Percentiles rank a stretch among this genome's conserved stretches.
Conservation (phyloP, 768 basidiomycete genomes). For the Panaeolus papilionaceus region DNA sequence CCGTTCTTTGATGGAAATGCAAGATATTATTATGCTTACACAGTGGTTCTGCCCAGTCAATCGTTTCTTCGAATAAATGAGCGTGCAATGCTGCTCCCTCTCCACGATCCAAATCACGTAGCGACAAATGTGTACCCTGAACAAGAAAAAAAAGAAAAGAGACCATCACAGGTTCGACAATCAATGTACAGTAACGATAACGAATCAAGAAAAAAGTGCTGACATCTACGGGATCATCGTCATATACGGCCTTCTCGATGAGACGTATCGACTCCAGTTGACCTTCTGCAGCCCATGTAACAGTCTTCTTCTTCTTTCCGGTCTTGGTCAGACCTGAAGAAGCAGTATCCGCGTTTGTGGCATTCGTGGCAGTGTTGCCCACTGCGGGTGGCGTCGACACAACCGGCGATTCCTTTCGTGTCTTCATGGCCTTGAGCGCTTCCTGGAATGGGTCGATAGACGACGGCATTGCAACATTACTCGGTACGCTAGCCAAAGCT, state of each 20-base stretch:
- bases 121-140: conserved; percentile 75
- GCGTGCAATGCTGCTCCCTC: conserved; percentile 87
- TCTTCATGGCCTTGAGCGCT: conserved; percentile 78
- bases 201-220: conserved; percentile 55
- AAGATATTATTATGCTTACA: conserved; percentile 58
- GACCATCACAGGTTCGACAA: conserved; percentile 35
- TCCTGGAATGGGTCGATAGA: conserved; percentile 85
- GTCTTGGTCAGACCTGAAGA: conserved; percentile 41
- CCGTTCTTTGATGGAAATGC: conserved; percentile 24
- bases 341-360: conserved; percentile 38
- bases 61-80: conserved; percentile 82
- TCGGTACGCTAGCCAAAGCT: conserved; percentile 9
- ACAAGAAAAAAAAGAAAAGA: conserved; percentile 37
- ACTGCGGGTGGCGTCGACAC: conserved; percentile 57
- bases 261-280: conserved; percentile 76
- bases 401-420: conserved; percentile 62
- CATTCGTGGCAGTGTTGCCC: conserved; percentile 29
- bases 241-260: conserved; percentile 89
- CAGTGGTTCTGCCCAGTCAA: conserved; percentile 86
- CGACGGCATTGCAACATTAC: conserved; percentile 75
- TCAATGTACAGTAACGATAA: conserved; percentile 59
- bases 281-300: conserved; percentile 79
- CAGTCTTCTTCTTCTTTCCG: conserved; percentile 76
- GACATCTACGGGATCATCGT: conserved; percentile 89
- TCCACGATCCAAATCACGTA: conserved; percentile 87